phyloP scores from a whole-genome alignment of 495 filamentous ascomycete species.

The Clavariopsis aquatica region DNA sequence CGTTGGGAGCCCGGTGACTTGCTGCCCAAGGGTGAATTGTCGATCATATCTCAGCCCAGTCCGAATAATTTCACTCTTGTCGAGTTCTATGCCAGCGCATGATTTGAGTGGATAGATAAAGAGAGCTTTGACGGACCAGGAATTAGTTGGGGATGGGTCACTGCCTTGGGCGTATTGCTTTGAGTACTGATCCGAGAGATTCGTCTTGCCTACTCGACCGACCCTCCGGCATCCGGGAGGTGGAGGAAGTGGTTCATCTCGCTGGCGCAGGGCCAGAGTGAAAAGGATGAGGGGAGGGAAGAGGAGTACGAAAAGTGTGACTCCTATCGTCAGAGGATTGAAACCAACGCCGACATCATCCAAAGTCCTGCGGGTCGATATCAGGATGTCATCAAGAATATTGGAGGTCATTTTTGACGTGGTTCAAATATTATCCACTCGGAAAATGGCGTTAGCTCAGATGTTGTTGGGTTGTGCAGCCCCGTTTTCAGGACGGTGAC shows the following conservation, averaged over 20 bases:
- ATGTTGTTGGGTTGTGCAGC: too few relatives aligned
- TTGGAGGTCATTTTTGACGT: constrained; percentile 13
- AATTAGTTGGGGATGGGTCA: constrained; percentile 1
- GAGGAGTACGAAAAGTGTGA: constrained; percentile 23
- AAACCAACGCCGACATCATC: constrained; percentile 9
- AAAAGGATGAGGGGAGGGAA: constrained; percentile 18
- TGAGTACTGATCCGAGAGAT: constrained; percentile 34
- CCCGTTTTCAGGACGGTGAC: background rate
- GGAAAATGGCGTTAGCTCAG: too few relatives aligned
- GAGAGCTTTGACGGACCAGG: constrained; percentile 71
- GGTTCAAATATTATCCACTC: too few relatives aligned
- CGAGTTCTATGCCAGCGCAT: constrained; percentile 76
- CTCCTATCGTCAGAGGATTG: constrained; percentile 2
- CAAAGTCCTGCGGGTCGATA: background rate
- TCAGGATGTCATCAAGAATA: constrained; percentile 7
- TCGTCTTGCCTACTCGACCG: constrained; percentile 25
- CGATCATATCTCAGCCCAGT: constrained; percentile 82
- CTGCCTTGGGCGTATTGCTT: constrained; percentile 24
- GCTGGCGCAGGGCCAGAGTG: constrained; percentile 19
- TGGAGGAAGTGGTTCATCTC: constrained; percentile 16
- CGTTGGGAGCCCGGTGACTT: constrained; percentile 49
- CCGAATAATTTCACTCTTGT: constrained; percentile 62
- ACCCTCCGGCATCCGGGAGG: constrained; percentile 33
- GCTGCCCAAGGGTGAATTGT: constrained; percentile 78
- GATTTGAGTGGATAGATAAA: constrained; percentile 90